Conservation (phyloP, 2,329 filamentous ascomycete genomes). For the Pseudogymnoascus sp. region DNA sequence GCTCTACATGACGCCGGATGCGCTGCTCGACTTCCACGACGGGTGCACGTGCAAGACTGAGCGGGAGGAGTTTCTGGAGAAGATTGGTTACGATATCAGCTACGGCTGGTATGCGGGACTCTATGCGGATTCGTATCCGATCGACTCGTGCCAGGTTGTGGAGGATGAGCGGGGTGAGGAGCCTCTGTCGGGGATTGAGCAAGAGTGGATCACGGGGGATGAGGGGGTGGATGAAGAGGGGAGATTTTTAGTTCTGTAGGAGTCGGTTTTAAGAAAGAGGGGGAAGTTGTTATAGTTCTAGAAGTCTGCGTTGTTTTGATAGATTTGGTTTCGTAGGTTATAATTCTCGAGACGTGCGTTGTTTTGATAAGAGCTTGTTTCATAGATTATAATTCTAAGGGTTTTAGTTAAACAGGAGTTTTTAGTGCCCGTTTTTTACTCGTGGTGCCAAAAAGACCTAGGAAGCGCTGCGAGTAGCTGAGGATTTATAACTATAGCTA, state of each 20-base stretch:
- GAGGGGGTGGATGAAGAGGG: not conserved
- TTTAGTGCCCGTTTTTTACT: not conserved
- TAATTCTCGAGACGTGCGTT: not conserved
- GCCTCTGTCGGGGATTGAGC: not conserved
- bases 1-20: slow-evolving; percentile 3
- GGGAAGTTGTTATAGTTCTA: not conserved
- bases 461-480: not conserved
- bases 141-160: not conserved
- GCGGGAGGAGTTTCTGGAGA: not conserved
- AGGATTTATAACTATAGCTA: not conserved
- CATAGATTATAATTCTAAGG: not conserved
- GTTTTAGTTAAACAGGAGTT: not conserved
- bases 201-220: not conserved
- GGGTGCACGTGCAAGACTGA: slow-evolving; percentile 3
- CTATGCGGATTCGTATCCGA: not conserved
- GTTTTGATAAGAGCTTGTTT: not conserved
- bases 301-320: slow-evolving; percentile 1
- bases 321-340: not conserved
- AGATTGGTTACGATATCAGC: not conserved
- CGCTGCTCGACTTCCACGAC: not conserved
- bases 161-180: not conserved
- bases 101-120: not conserved
- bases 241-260: not conserved
- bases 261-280: not conserved
- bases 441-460: not conserved